Percentiles rank a stretch among this genome's conserved stretches.
phyloP scores from a whole-genome alignment of 2,329 filamentous ascomycete genomes.

The Xylaria sp. region DNA sequence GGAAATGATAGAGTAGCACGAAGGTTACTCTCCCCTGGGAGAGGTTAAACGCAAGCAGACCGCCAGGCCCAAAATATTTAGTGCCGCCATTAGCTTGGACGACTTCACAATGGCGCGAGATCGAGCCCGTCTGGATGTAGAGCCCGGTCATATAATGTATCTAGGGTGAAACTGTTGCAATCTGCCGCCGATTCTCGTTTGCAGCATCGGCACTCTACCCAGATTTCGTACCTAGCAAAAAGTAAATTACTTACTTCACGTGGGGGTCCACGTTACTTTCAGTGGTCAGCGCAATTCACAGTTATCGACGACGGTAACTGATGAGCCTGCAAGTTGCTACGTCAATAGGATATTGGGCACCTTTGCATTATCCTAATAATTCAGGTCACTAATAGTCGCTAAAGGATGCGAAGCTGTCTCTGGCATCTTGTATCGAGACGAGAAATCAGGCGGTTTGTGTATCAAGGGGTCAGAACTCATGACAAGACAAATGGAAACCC shows the following conservation, averaged over 20 bases:
- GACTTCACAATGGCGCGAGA: neutral
- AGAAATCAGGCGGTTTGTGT: neutral
- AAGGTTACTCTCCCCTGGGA: neutral
- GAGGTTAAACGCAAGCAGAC: neutral
- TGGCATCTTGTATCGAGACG: neutral
- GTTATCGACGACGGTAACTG: neutral
- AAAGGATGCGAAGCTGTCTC: neutral
- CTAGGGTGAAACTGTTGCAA: neutral
- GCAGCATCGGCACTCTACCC: neutral
- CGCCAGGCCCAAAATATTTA: neutral
- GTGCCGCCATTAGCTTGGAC: slow-evolving; percentile 19
- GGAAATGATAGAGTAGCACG: neutral
- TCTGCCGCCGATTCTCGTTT: slow-evolving; percentile 10
- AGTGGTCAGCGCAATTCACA: slow-evolving; percentile 4
- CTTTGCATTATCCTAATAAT: slow-evolving; percentile 13
- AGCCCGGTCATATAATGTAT: neutral
- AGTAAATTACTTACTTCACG: slow-evolving; percentile 5
- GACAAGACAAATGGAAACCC: neutral
- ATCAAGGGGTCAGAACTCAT: neutral
- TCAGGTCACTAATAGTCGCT: neutral
- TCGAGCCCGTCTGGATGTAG: neutral
- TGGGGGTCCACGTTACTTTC: slow-evolving; percentile 18
- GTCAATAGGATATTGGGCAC: slow-evolving; percentile 23
- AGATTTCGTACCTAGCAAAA: neutral
- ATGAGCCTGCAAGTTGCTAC: neutral